Conservation (phyloP, 2,329 filamentous ascomycete species). For the Alternaria angustiovoidea region DNA sequence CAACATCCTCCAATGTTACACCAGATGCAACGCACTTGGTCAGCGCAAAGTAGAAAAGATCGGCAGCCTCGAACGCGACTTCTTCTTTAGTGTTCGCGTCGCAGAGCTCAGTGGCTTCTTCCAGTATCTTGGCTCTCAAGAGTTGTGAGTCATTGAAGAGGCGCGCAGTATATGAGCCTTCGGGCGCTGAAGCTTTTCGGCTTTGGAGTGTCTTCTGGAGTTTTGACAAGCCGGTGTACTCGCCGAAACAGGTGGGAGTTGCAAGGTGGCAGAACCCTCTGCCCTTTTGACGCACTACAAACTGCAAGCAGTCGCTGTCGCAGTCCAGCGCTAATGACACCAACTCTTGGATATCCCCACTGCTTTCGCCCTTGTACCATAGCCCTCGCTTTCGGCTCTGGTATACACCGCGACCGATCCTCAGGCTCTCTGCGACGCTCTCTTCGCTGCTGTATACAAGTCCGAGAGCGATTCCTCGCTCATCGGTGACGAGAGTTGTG, state of each 20-base stretch:
- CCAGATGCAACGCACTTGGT: conserved; percentile 87
- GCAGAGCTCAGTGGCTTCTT: conserved; percentile 95
- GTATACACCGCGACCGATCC: conserved; percentile 85
- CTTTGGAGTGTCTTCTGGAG: conserved; percentile 87
- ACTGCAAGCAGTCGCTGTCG: conserved; percentile 90
- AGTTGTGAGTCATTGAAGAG: conserved; percentile 93
- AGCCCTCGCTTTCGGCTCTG: conserved; percentile 94
- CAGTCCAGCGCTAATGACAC: conserved; percentile 87
- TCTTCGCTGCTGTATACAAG: conserved; percentile 94
- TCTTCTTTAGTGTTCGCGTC: conserved; percentile 83
- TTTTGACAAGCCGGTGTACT: conserved; percentile 79
- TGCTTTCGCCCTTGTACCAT: conserved; percentile 96
- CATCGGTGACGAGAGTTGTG: conserved; percentile 90
- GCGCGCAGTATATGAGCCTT: conserved; percentile 90
- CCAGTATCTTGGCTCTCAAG: conserved; percentile 94
- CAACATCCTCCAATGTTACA: conserved; percentile 86
- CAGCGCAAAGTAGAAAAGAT: conserved; percentile 94
- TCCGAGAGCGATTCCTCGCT: conserved; percentile 82
- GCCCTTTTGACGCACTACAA: conserved; percentile 88
- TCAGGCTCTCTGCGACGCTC: conserved; percentile 85
- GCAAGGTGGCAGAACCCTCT: conserved; percentile 92
- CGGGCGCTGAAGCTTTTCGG: conserved; percentile 82
- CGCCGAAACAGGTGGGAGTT: conserved; percentile 90
- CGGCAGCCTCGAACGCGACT: conserved; percentile 91
- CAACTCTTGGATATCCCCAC: conserved; percentile 91